phyloP scores from a whole-genome alignment of 2,329 filamentous ascomycete genomes.

The Aureobasidium vineae region DNA sequence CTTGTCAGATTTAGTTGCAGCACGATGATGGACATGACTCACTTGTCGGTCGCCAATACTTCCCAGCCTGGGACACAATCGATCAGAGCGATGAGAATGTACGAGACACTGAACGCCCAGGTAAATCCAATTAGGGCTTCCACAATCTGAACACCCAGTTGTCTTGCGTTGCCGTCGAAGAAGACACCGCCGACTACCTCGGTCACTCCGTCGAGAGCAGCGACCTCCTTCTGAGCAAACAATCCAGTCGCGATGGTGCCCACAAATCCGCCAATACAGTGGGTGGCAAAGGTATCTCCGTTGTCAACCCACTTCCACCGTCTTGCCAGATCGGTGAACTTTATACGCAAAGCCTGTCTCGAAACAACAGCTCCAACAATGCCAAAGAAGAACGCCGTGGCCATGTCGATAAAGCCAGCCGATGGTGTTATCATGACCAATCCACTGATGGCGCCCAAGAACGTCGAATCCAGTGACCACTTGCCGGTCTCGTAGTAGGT shows the following conservation, averaged over 20 bases:
- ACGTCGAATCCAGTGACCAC: constrained; percentile 53
- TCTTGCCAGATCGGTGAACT: constrained; percentile 51
- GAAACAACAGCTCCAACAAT: constrained; percentile 49
- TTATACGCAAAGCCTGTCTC: constrained; percentile 54
- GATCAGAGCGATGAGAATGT: constrained; percentile 51
- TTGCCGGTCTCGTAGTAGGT: constrained; percentile 46
- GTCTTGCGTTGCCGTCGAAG: constrained; percentile 53
- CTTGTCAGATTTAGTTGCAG: neutral
- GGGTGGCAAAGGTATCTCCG: constrained; percentile 56
- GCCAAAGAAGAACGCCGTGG: constrained; percentile 51
- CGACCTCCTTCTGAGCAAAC: constrained; percentile 53
- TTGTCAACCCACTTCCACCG: constrained; percentile 55
- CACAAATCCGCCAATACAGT: constrained; percentile 53
- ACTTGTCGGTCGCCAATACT: constrained; percentile 55
- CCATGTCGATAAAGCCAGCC: constrained; percentile 52
- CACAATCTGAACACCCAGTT: constrained; percentile 52
- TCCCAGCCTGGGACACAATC: constrained; percentile 55
- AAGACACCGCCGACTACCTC: constrained; percentile 53
- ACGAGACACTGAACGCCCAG: constrained; percentile 53
- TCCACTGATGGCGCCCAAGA: constrained; percentile 55
- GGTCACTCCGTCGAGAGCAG: constrained; percentile 53
- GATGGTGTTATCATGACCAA: constrained; percentile 55
- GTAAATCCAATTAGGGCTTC: constrained; percentile 53
- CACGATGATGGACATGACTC: constrained; percentile 33
- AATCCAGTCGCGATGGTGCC: constrained; percentile 53